Evolutionary conservation across 1,284 basidiomycete genomes (phyloP), one percentile per base, ranked within the genome.

Genomic region (Malassezia vespertilionis): DNA sequence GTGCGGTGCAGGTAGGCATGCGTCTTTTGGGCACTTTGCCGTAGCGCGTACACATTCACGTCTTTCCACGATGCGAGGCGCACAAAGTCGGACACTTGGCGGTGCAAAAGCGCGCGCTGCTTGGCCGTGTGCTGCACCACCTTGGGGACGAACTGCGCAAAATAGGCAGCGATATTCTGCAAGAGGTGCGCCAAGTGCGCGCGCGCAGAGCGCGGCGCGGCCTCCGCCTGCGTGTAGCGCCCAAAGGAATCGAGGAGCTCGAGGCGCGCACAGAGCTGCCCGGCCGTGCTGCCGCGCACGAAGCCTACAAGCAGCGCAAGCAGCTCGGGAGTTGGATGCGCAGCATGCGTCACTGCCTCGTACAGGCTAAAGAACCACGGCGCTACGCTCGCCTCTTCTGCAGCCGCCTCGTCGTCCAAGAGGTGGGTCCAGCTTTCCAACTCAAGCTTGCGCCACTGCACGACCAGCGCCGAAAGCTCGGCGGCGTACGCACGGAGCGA

Each of bases 31-130:
- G 91, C 90, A 61, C 89, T 96, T 54, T 85, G 82, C 70, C 84
- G 86, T 55, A 99, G 77, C 3, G 93, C 89, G 57, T 87, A 84
- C 9, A 97, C 83, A 63, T 97, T 99, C 65, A 91, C 77, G 67
- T 99, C 93, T 71, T 86, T 91, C 93, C 93, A 97, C 64, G 88
- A 93, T 0, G 93, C 93, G 31, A 99, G 77, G 71, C 88, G 89
- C 76, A 97, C 84, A 66, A 86, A 84, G 44, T 80, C 81, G 50
- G 77, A 78, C 44, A 97, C 79, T 44, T 91, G 84, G 60, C 82
- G 83, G 72, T 95, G 87, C 33, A 95, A 71, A 1, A 69, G 68
- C 2, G 71, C 73, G 46, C 82, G 79, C 69, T 87, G 81, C 8
- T 76, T 72, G 4, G 67, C 58, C n/a, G 93, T 72, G 6, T 75